Evolutionary conservation across 2,329 filamentous ascomycete genomes (phyloP), one percentile per base, ranked within the genome.

Genomic region (Pseudogymnoascus sp.): DNA sequence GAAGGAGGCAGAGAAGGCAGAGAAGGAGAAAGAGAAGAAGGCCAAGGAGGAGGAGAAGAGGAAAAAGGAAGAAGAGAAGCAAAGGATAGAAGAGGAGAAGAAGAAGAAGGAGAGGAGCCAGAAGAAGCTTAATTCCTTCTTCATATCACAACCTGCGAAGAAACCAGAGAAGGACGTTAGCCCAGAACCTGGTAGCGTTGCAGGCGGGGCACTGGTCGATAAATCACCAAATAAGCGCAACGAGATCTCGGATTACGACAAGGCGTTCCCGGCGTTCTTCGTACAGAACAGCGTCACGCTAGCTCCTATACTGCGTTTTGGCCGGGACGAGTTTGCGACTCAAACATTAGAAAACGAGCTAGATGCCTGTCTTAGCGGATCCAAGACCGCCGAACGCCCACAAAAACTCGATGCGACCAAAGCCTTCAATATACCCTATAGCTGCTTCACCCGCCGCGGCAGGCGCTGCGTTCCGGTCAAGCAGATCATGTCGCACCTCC

Each of bases 251-350:
- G 81, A 84, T 50, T 93, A 91, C 68, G 78, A 89, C 16, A 86
- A 85, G 68, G 78, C 81, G 37, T 97, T 97, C 70, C 82, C 91
- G 33, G 86, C 90, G 0, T 97, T 97, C 74, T 93, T 89, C 66
- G 72, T 95, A 53, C 88, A 91, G 64, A 81, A 86, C 2, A 82
- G 91, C 70, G 89, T 91, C 1, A 83, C 76, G n/a, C 69, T 97
- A 62, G 91, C 92, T 0, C 80, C 81, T 0, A 68, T 69, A 1
- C 76, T 80, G 59, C 79, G 78, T 2, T 84, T 84, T 29, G 73
- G 80, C 40, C 80, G 87, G 72, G 86, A 90, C 67, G 72, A 81
- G 1, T 79, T 85, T 65, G 82, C 83, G 0, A 77, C 79, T 26
- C 71, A 78, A n/a, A 76, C 70, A 61, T 86, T 82, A 72, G 80